Evolutionary conservation across 2,329 filamentous ascomycete species (phyloP), one percentile per base, ranked within the genome.

Genomic region (Microascus cirrosus): DNA sequence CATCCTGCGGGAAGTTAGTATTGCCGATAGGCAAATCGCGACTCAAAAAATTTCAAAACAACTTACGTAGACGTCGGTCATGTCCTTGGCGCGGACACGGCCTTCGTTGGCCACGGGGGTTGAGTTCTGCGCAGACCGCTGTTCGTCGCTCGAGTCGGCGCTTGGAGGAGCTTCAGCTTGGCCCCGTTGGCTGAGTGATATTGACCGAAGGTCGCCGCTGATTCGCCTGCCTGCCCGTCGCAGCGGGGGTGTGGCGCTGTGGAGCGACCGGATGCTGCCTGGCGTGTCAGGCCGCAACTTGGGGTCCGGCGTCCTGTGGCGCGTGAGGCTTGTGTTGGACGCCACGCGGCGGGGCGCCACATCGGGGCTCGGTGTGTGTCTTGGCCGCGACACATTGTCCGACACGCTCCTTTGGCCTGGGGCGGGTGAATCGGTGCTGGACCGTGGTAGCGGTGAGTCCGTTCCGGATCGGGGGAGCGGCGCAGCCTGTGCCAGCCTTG

Each of bases 61-160:
- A 88, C 90, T 87, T 83, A 96, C 91, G 77, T 89, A 96, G 76
- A 95, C 86, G 79, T 96, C 90, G 71, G 89, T 81, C 90, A 96
- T 96, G 75, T 86, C 87, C 77, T 84, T 87, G 69, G 86, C 77
- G 71, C 89, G 89, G 74, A 83, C 85, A 75, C 90, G 91, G 77
- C 89, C 88, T 80, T 91, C 90, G 76, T 93, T 91, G 73, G 86
- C 88, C 73, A 90, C 80, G 66, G 90, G 89, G 69, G 86, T 87
- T 64, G 68, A 69, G 62, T 61, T 70, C 58, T 66, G 63, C 57
- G 62, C 56, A 59, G 63, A 58, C 56, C 56, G 59, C 57, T 56
- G 59, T 59, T 61, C 62, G 61, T 58, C 60, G 51, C 53, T 22
- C 54, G 39, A 35, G 53, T 39, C 25, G 53, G 13, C 22, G 53